phyloP scores from a whole-genome alignment of 305 asterid genomes.

The Nicotiana rustica region DNA sequence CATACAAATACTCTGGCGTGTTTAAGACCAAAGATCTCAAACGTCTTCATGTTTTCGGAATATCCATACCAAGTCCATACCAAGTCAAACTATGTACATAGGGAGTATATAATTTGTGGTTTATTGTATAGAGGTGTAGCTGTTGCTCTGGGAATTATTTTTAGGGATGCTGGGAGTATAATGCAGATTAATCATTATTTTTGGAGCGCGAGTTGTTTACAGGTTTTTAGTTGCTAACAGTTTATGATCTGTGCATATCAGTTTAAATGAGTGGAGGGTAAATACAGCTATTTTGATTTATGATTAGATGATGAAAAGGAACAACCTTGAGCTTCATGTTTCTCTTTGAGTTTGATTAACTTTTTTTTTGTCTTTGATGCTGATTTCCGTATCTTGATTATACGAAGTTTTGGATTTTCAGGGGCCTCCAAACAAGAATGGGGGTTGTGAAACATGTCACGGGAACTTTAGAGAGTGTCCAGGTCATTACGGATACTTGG shows the following conservation, averaged over 20 bases:
- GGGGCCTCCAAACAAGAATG: slow-evolving; percentile 86
- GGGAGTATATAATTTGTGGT: not conserved
- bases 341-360: not conserved
- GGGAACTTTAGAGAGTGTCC: slow-evolving; percentile 76
- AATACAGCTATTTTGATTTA: not conserved
- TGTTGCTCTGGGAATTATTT: not conserved
- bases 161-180: not conserved
- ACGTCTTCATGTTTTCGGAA: no score
- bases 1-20: no score
- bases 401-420: slow-evolving; percentile 48
- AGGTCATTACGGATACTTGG: slow-evolving; percentile 85
- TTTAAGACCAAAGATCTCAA: no score
- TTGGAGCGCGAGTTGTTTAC: not conserved
- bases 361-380: slow-evolving; percentile 20
- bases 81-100: no score
- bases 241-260: slow-evolving; percentile 2
- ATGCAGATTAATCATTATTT: not conserved
- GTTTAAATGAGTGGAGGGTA: slow-evolving; percentile 1
- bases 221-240: not conserved
- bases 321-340: slow-evolving; percentile 8
- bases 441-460: slow-evolving; percentile 67
- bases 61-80: no score
- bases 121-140: not conserved
- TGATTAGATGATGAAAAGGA: not conserved
- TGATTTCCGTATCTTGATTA: slow-evolving; percentile 13